Evolutionary conservation across 768 basidiomycete genomes (phyloP), one percentile per base, ranked within the genome.

Genomic region (Lanmaoa rubissima): DNA sequence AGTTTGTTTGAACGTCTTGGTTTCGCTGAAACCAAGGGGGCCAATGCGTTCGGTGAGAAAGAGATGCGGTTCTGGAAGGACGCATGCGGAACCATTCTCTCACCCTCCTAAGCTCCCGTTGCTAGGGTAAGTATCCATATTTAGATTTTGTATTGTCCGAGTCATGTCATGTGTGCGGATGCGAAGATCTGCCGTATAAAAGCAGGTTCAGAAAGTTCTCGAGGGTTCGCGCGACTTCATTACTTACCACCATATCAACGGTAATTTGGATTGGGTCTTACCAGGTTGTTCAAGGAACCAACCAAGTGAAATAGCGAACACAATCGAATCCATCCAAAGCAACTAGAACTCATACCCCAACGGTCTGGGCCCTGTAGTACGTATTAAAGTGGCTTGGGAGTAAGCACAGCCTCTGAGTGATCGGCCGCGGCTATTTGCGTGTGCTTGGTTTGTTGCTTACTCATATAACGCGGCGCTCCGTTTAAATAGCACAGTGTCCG

Each of bases 11-110:
- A 81, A 63, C 82, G 81, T 59, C 80, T 97, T 1, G 93, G 91
- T 0, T 97, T 97, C 64, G 68, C 66, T 17, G 73, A 88, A 36
- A 84, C 82, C 11, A 89, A 88, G 65, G 72, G 75, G 12, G 85
- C 87, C 16, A 80, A 85, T 48, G 86, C 91, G 11, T 98, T 94
- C 61, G 76, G 81, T 36, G 92, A 98, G 72, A 81, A 92, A 16
- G 94, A 96, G 74, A 81, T 97, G 84, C 81, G 88, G 28, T 71
- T 60, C 28, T 24, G 14, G 24, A 21, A 21, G n/a, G 14, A 36
- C 10, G 28, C n/a, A 32, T 6, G 12, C n/a, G 31, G 38, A 16
- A 6, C 32, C 10, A 35, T 51, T 52, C 47, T 53, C 60, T 21
- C 59, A 55, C 42, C 19, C 19, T 44, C 38, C 9, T 49, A 17